Percentiles rank a stretch among this genome's conserved stretches.
These are phyloP conservation scores for Syncephalastrum monosporum DNA, from an alignment of 371 early-diverging fungal species.

Conservation along the genomic window DNA sequence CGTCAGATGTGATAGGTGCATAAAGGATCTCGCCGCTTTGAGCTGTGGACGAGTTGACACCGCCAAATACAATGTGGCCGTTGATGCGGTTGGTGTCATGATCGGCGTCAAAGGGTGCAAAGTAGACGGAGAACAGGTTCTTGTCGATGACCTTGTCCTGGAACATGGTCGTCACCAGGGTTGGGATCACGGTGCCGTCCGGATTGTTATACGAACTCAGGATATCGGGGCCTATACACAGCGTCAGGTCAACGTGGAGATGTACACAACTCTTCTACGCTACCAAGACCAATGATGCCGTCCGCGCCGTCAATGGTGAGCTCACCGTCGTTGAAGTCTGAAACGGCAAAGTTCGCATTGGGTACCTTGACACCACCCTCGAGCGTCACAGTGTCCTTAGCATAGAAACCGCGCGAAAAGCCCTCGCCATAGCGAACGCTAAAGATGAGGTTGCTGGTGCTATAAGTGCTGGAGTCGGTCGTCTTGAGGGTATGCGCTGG, in stretches of 20 bases:
- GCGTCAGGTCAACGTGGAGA: too few species aligned
- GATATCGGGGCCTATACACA: constrained; percentile 27
- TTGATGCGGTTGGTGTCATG: constrained; percentile 24
- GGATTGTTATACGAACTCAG: constrained; percentile 37
- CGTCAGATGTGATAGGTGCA: constrained; percentile 21
- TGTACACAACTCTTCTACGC: not conserved
- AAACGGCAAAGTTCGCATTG: constrained; percentile 36
- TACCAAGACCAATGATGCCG: constrained; percentile 43
- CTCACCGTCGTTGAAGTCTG: constrained; percentile 46
- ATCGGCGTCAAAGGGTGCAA: constrained; percentile 21
- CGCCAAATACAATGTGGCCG: constrained; percentile 45
- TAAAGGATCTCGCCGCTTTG: constrained; percentile 24
- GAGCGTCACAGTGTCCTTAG: constrained; percentile 33
- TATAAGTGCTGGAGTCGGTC: constrained; percentile 22
- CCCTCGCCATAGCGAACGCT: constrained; percentile 45
- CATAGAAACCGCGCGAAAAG: constrained; percentile 37
- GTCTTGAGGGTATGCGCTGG: constrained; percentile 29
- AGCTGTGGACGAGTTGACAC: constrained; percentile 26
- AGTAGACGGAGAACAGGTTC: constrained; percentile 41
- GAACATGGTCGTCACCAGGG: constrained; percentile 36
- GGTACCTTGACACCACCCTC: constrained; percentile 23
- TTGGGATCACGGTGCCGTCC: constrained; percentile 27
- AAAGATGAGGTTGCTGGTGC: constrained; percentile 16
- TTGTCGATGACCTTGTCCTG: constrained; percentile 26
- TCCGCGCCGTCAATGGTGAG: constrained; percentile 39